Conservation (phyloP, 805 yeast genomes). For the Komagataella pastoris region DNA sequence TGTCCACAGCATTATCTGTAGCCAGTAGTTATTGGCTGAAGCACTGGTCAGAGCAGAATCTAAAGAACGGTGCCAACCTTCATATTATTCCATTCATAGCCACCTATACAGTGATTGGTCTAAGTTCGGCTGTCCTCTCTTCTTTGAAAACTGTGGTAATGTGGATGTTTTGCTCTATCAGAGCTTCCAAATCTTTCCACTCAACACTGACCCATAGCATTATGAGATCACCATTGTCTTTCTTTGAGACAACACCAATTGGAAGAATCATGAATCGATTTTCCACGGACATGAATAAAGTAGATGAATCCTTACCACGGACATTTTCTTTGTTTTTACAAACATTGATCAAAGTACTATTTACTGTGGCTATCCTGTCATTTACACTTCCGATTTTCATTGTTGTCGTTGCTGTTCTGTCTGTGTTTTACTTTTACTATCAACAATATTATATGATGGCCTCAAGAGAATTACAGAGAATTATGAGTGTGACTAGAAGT, state of each 20-base stretch:
- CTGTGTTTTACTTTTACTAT: constrained; percentile 50
- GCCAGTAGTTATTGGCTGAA: constrained; percentile 52
- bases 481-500: constrained; percentile 52
- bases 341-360: constrained; percentile 26
- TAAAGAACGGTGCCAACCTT: constrained; percentile 25
- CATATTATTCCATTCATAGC: constrained; percentile 32
- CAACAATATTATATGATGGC: constrained; percentile 58
- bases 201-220: constrained; percentile 41
- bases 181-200: constrained; percentile 43
- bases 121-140: constrained; percentile 34
- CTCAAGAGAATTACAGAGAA: constrained; percentile 67
- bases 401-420: constrained; percentile 29
- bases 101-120: constrained; percentile 42
- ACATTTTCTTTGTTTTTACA: constrained; percentile 34
- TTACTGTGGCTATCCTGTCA: constrained; percentile 40
- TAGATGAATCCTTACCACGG: constrained; percentile 46
- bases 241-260: constrained; percentile 57
- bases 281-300: constrained; percentile 43
- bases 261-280: constrained; percentile 57
- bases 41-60: constrained; percentile 50
- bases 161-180: constrained; percentile 39
- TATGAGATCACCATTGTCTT: constrained; percentile 47
- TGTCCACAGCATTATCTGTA: constrained; percentile 16
- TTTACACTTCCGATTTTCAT: constrained; percentile 41
- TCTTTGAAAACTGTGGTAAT: constrained; percentile 31